Base-by-base conservation (phyloP, 2,329 filamentous ascomycete species). In the Colletotrichum ledebouriae region DNA sequence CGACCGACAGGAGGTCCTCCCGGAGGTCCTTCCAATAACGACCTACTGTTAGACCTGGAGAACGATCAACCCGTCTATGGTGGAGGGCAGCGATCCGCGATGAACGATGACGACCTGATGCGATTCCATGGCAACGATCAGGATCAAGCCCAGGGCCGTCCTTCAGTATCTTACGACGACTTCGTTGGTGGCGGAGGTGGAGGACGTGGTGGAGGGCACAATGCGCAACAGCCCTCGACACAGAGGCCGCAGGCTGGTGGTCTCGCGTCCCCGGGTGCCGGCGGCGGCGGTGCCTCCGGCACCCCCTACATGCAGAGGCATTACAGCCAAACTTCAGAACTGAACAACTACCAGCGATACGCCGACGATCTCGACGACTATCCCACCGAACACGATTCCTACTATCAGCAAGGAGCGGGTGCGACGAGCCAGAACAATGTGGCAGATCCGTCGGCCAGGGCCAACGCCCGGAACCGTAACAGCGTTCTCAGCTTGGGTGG, bases 111-210 rank as follows among this genome's bases (percentile, higher is more conserved):
- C 73, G 90, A 94, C 72, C 84, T 97, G 55, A 83, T 95, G 76
- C 87, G 89, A 77, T 89, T 89, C 72, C 94, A 93, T 81, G 87
- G 92, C 75, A 89, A 91, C 76, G 86, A 92, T 75, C 85, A 89
- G 71, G 88, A 92, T 72, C 64, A 69, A 4, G 82, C 86, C 53
- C 87, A 87, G 70, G 81, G 89, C 65, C 92, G 95, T 73, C 93
- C 94, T 59, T 98, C 94, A 29, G 90, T 95, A 59, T 97, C 94
- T 67, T 98, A 98, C 81, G 95, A 98, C 84, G 92, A 96, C 75
- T 98, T 98, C 78, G 91, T 98, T 71, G 95, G 95, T 71, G 83
- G 83, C 71, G 84, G 83, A 70, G 63, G 64, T 46, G 64, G 29
- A 65, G 64, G 37, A 65, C 37, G 47, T 37, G 64, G 52, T 44